Conservation (phyloP, 73 alveolate genomes). For the Paramecium sexaurelia region DNA sequence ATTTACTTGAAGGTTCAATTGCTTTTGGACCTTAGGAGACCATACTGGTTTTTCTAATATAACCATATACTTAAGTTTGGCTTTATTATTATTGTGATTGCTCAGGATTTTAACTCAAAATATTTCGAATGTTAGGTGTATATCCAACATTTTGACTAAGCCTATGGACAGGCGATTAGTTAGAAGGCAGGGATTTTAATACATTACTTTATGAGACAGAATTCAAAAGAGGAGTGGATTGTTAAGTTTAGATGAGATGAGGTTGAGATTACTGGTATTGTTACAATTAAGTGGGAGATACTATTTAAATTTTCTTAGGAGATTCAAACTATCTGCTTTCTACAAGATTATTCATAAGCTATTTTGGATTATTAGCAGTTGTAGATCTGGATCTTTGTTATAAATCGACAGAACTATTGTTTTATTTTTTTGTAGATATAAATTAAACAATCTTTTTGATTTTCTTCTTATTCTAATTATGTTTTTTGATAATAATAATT, state of each 20-base stretch:
- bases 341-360: not conserved
- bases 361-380: conserved; percentile 26
- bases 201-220: not conserved
- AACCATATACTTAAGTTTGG: not conserved
- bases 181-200: not conserved
- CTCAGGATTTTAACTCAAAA: not conserved
- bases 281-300: not conserved
- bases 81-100: not conserved
- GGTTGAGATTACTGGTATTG: not conserved
- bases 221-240: not conserved
- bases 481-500: not conserved
- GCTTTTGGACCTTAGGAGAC: not conserved
- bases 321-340: conserved; percentile 22
- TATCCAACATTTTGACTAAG: not conserved
- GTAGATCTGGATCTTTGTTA: conserved; percentile 37
- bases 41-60: conserved; percentile 6
- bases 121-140: not conserved
- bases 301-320: conserved; percentile 11
- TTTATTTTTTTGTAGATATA: not conserved
- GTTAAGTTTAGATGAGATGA: not conserved
- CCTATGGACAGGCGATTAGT: not conserved
- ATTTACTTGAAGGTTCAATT: conserved; percentile 4
- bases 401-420: not conserved
- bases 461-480: not conserved
- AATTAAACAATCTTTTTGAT: conserved; percentile 2